These are phyloP conservation scores for Suillus ampliporus DNA, from an alignment of 768 basidiomycete genomes.

Conservation along the genomic window DNA sequence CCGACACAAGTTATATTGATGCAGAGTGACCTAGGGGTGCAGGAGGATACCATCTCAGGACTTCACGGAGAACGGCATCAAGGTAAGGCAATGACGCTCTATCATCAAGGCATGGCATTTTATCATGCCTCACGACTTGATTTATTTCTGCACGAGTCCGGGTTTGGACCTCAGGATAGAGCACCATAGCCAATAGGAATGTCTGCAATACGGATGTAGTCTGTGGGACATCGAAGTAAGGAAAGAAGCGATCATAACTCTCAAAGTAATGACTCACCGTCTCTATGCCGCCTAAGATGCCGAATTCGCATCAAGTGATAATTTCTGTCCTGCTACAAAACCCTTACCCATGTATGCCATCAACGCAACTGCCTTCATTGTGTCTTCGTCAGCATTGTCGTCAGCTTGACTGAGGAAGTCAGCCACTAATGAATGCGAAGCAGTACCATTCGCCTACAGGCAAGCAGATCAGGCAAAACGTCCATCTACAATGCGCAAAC, in stretches of 20 bases:
- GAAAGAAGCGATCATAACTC: not conserved
- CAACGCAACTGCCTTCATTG: not conserved
- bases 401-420: constrained; percentile 1
- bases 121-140: constrained; percentile 13
- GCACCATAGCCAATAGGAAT: constrained; percentile 36
- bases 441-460: not conserved
- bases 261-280: constrained; percentile 6
- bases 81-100: constrained; percentile 29
- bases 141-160: constrained; percentile 39
- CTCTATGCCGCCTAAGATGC: not conserved
- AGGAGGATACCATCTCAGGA: constrained; percentile 31
- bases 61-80: constrained; percentile 28
- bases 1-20: not conserved
- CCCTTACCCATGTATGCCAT: not conserved
- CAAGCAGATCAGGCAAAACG: not conserved
- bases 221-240: constrained; percentile 5
- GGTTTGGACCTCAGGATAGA: constrained; percentile 31
- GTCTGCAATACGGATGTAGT: constrained; percentile 26
- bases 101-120: constrained; percentile 22
- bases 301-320: not conserved
- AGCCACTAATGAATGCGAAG: not conserved
- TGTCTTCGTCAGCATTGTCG: not conserved
- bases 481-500: not conserved
- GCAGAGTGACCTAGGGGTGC: constrained; percentile 26
- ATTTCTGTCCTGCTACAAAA: not conserved